These are phyloP conservation scores for Yamagishiella unicocca DNA, from an alignment of 139 green algal genomes.

Conservation along the genomic window DNA sequence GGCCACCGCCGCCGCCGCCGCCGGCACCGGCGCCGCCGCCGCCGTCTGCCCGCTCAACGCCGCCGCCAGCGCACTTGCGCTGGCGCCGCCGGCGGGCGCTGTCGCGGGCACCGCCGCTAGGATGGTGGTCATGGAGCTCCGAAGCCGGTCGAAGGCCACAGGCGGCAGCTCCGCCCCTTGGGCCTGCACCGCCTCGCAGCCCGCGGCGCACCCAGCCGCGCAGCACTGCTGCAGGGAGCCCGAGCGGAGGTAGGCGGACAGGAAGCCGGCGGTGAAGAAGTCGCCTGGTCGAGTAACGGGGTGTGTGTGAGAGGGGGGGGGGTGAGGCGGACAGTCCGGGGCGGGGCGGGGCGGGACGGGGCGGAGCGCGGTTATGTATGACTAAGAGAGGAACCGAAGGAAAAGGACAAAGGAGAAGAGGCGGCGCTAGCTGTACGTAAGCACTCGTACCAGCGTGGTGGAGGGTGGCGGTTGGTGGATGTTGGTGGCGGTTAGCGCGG, in stretches of 20 bases:
- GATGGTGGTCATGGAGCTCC: neutral
- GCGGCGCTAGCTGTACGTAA: no score
- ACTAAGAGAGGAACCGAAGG: neutral
- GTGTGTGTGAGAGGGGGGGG: neutral
- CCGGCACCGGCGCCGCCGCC: no score
- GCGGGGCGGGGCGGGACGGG: no score
- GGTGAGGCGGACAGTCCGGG: no score
- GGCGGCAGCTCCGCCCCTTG: conserved; percentile 14
- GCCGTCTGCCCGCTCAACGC: neutral
- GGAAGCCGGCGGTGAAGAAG: conserved; percentile 82
- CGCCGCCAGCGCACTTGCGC: neutral
- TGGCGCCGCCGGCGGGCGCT: neutral
- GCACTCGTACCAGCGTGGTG: no score
- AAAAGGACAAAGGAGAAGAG: no score
- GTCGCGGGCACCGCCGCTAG: neutral
- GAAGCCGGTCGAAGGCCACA: neutral
- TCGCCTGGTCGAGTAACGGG: conserved; percentile 59
- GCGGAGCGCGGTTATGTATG: no score
- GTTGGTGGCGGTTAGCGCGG: no score
- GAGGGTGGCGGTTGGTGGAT: no score
- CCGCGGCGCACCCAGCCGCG: conserved; percentile 68
- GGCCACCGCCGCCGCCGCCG: no score
- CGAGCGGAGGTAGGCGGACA: conserved; percentile 69
- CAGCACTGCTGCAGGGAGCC: conserved; percentile 52
- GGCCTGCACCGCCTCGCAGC: conserved; percentile 70